phyloP scores from a whole-genome alignment of 768 basidiomycete species.

The Rhodotorula taiwanensis region DNA sequence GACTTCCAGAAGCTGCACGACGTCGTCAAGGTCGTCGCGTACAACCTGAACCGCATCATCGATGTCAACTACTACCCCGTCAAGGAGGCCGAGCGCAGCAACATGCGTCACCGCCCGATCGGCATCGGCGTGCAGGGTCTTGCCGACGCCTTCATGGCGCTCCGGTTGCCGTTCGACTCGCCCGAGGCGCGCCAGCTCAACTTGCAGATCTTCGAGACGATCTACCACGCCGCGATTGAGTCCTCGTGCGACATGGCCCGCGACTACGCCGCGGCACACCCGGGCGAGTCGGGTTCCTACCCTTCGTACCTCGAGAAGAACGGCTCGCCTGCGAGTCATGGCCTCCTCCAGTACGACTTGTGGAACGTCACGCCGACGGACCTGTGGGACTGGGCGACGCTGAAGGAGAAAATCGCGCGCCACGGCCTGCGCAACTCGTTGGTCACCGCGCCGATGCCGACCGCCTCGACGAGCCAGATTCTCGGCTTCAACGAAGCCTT shows the following conservation, averaged over 20 bases:
- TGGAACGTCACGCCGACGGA: slow-evolving; percentile 85
- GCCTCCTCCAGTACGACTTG: slow-evolving; percentile 85
- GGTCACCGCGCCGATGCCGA: slow-evolving; percentile 94
- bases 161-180: slow-evolving; percentile 93
- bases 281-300: slow-evolving; percentile 39
- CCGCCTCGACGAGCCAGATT: slow-evolving; percentile 96
- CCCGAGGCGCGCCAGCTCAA: slow-evolving; percentile 78
- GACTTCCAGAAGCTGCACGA: slow-evolving; percentile 94
- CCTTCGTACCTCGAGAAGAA: slow-evolving; percentile 74
- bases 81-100: slow-evolving; percentile 80
- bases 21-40: slow-evolving; percentile 83
- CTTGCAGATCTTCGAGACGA: slow-evolving; percentile 95
- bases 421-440: slow-evolving; percentile 84
- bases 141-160: slow-evolving; percentile 95
- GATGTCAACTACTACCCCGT: slow-evolving; percentile 94
- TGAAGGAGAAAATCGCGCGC: slow-evolving; percentile 77
- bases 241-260: slow-evolving; percentile 64
- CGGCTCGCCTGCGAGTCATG: slow-evolving; percentile 82
- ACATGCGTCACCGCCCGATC: slow-evolving; percentile 95
- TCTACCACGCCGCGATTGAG: slow-evolving; percentile 91
- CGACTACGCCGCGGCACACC: slow-evolving; percentile 52
- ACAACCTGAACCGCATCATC: slow-evolving; percentile 89
- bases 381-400: slow-evolving; percentile 85
- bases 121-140: slow-evolving; percentile 97
- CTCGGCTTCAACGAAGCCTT: slow-evolving; percentile 98